Base-by-base conservation (phyloP, 129 eudicot species). In the Ambrosia trifida region DNA sequence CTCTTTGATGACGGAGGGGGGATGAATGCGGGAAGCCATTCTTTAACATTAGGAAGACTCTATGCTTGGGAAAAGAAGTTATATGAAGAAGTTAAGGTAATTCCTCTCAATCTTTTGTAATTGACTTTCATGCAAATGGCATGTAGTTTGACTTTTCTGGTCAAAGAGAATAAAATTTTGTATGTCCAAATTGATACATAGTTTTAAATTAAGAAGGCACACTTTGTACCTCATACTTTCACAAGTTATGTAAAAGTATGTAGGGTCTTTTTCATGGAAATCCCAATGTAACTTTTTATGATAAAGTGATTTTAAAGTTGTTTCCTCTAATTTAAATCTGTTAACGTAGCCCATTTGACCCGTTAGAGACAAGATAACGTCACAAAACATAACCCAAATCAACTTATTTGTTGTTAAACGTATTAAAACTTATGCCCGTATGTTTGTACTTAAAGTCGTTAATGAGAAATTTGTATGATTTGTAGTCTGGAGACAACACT, bases 31-130 rank as follows among this genome's bases (percentile, higher is more conserved):
- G 98, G 98, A 66, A 94, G 98, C 87, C 97, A 89, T 80, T 85
- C 93, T 0, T 79, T 83, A 60, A 94, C 98, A 49, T 83, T 94
- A 47, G 97, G 90, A 76, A 89, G 98, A 75, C 89, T 94, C 11
- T 89, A 89, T 77, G 98, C 98, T 68, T 94, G 98, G 98, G 98
- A 94, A 72, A 94, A 94, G 80, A 94, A 94, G 81, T 88, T 94
- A 38, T 94, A 85, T 68, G 95, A 89, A 77, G 97, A 94, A 66
- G 98, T 94, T 36, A 94, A 94, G 97, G 98, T 89, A 84, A 51
- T 58, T 62, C 49, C 14, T 53, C 9, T 58, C 49, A 54, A 2
- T 41, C 32, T 43, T 56, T 13, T n/a, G 3, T 54, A 45, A 3
- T 13, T 19, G 20, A 17, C 33, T 14, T 44, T 57, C 43, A 59